Percentiles rank a stretch among this genome's conserved stretches.
Evolutionary conservation across 805 yeast genomes (phyloP).

Genomic region (Hanseniaspora taiwanica): DNA sequence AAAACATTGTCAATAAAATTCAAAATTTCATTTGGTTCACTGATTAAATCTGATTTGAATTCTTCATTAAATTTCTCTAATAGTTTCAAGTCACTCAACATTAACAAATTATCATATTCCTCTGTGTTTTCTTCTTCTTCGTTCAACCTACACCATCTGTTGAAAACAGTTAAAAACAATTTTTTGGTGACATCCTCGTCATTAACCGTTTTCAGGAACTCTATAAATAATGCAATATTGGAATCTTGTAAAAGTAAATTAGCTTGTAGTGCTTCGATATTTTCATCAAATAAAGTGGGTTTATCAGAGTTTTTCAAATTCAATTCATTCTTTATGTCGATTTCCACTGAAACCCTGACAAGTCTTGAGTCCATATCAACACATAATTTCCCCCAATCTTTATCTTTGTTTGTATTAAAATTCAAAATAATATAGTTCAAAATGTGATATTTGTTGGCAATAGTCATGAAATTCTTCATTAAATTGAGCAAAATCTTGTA

Average conservation of each 20-base stretch:
- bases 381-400: slow-evolving; percentile 23
- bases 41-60: slow-evolving; percentile 37
- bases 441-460: slow-evolving; percentile 17
- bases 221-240: slow-evolving; percentile 29
- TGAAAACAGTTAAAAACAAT: slow-evolving; percentile 38
- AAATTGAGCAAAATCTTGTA: slow-evolving; percentile 21
- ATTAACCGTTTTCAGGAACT: slow-evolving; percentile 33
- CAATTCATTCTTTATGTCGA: slow-evolving; percentile 1
- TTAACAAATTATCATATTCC: slow-evolving; percentile 35
- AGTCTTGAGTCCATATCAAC: slow-evolving; percentile 25
- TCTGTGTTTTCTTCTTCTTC: slow-evolving; percentile 4
- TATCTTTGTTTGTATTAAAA: slow-evolving; percentile 22
- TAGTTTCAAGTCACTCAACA: slow-evolving; percentile 47
- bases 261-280: slow-evolving; percentile 14
- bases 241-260: slow-evolving; percentile 33
- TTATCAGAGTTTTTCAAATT: too few species aligned
- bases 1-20: slow-evolving; percentile 34
- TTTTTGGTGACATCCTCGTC: slow-evolving; percentile 30
- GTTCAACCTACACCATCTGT: slow-evolving; percentile 41
- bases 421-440: slow-evolving; percentile 20
- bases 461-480: slow-evolving; percentile 21
- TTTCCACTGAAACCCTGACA: slow-evolving; percentile 16
- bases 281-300: too few species aligned
- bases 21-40: slow-evolving; percentile 41
- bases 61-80: slow-evolving; percentile 47